Evolutionary conservation across 2,329 filamentous ascomycete species (phyloP).

Genomic region (Diaporthe citriasiana): DNA sequence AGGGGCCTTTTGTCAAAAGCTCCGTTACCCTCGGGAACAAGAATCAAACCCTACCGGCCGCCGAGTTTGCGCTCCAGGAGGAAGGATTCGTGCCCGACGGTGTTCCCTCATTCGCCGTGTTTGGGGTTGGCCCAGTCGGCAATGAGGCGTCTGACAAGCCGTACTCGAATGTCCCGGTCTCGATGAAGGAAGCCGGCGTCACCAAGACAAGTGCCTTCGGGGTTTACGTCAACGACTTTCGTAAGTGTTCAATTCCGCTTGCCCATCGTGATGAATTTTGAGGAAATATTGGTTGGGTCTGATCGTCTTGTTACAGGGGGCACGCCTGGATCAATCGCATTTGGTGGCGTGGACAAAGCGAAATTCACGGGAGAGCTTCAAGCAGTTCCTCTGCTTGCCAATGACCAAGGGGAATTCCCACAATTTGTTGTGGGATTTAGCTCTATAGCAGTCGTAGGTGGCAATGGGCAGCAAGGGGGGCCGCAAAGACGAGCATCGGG

Average conservation of each 20-base stretch:
- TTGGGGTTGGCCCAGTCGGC: neutral
- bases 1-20: neutral
- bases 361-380: neutral
- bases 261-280: neutral
- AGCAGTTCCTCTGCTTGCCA: neutral
- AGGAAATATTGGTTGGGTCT: neutral
- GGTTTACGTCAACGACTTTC: neutral
- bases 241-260: neutral
- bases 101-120: neutral
- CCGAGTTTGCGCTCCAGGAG: neutral
- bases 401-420: neutral
- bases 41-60: neutral
- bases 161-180: neutral
- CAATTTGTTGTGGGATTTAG: neutral
- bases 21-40: neutral
- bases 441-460: neutral
- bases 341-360: constrained; percentile 1
- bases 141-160: constrained; percentile 1
- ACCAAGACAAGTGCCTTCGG: constrained; percentile 4
- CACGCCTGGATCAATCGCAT: neutral
- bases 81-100: neutral
- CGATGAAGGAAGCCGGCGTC: constrained; percentile 1
- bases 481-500: too few species aligned
- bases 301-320: neutral
- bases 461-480: neutral